Conservation (phyloP, 148 eudicot genomes). For the Vaccinium macrocarpon region DNA sequence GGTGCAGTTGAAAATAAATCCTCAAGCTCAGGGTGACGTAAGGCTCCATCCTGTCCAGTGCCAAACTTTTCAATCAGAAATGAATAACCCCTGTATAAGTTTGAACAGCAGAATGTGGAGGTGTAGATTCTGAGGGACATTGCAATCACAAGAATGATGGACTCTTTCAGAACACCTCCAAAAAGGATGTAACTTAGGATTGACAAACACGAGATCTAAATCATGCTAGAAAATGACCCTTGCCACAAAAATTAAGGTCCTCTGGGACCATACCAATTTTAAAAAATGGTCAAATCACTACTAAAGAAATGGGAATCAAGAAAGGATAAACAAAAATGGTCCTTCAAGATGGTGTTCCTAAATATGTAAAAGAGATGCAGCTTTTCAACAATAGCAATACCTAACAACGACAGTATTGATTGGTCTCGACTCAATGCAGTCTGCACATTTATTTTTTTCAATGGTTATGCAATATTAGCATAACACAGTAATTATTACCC, state of each 20-base stretch:
- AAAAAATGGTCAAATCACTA: background rate
- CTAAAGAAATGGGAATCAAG: background rate
- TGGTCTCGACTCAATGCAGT: background rate
- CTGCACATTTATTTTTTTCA: background rate
- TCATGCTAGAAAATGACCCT: background rate
- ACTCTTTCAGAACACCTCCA: background rate
- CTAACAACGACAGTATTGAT: background rate
- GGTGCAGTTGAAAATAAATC: slow-evolving; percentile 66
- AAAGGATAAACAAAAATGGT: background rate
- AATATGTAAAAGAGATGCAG: background rate
- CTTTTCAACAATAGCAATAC: background rate
- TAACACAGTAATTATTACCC: background rate
- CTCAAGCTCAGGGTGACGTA: slow-evolving; percentile 40
- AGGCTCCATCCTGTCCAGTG: slow-evolving; percentile 44
- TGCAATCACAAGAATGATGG: background rate
- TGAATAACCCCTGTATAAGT: background rate
- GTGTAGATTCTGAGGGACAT: background rate
- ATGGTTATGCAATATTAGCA: background rate
- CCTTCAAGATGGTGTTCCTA: background rate
- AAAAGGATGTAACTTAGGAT: background rate
- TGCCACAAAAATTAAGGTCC: background rate
- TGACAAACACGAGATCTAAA: background rate
- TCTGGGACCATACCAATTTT: background rate
- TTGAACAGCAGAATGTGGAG: background rate
- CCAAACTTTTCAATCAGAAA: slow-evolving; percentile 13